Evolutionary conservation across 306 rosid genomes (phyloP).

Genomic region (Nissolia schottii): DNA sequence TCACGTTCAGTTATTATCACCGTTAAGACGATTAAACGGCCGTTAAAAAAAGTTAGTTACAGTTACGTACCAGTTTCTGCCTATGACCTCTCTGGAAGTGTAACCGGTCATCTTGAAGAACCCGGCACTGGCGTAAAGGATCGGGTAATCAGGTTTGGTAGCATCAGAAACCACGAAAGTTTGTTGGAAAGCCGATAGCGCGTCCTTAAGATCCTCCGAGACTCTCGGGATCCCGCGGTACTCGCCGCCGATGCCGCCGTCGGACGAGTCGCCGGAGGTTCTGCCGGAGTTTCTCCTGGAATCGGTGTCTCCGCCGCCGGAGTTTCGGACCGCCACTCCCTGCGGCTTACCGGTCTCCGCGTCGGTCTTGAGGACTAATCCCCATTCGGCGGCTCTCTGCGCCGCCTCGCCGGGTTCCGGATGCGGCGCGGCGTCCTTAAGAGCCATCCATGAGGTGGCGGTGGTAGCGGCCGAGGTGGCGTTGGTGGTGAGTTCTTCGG

Average conservation of each 20-base stretch:
- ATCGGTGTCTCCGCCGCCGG: slow-evolving; percentile 59
- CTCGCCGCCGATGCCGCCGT: slow-evolving; percentile 43
- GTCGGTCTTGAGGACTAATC: slow-evolving; percentile 72
- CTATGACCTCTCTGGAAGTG: slow-evolving; percentile 79
- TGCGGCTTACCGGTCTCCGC: slow-evolving; percentile 78
- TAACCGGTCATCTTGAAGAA: slow-evolving; percentile 97
- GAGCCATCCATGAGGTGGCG: slow-evolving; percentile 88
- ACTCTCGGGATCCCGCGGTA: slow-evolving; percentile 56
- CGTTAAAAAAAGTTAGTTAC: neutral
- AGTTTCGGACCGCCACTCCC: slow-evolving; percentile 58
- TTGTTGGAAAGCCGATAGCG: slow-evolving; percentile 82
- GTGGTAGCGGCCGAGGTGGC: slow-evolving; percentile 52
- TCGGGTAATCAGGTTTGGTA: slow-evolving; percentile 87
- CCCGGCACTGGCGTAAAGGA: slow-evolving; percentile 89
- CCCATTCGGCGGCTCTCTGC: slow-evolving; percentile 96
- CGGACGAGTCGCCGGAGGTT: slow-evolving; percentile 64
- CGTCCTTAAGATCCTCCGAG: slow-evolving; percentile 75
- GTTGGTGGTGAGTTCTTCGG: slow-evolving; percentile 44
- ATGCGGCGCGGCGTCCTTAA: slow-evolving; percentile 38
- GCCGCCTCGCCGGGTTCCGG: slow-evolving; percentile 48
- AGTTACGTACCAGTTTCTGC: slow-evolving; percentile 72
- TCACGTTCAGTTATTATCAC: slow-evolving; percentile 7
- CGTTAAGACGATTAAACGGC: neutral
- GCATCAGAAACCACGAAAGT: slow-evolving; percentile 95
- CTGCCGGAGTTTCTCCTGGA: slow-evolving; percentile 51